phyloP scores from a whole-genome alignment of 345 rosid genomes.

The Citrus maxima region DNA sequence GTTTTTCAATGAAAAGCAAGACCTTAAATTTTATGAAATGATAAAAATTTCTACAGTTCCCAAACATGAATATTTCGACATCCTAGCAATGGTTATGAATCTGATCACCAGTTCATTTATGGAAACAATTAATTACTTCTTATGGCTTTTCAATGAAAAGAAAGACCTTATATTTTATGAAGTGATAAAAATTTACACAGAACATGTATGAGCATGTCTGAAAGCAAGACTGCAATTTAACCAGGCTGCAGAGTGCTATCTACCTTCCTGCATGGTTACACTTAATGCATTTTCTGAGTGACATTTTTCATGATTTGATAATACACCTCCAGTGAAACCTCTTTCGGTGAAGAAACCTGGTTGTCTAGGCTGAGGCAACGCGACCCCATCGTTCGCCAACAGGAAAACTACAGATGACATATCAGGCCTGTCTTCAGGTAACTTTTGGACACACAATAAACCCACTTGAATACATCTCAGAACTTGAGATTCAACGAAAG shows the following conservation, averaged over 20 bases:
- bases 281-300: not conserved
- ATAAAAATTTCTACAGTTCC: not conserved
- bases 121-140: not conserved
- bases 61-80: not conserved
- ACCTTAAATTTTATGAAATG: not conserved
- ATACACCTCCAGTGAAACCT: not conserved
- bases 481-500: conserved; percentile 10
- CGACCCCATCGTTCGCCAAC: conserved; percentile 25
- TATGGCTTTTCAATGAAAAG: not conserved
- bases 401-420: conserved; percentile 27
- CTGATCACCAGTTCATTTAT: not conserved
- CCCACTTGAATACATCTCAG: conserved; percentile 31
- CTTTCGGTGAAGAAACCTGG: conserved; percentile 29
- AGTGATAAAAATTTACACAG: not conserved
- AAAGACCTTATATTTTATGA: not conserved
- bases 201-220: not conserved
- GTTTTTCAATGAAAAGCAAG: not conserved
- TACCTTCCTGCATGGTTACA: not conserved
- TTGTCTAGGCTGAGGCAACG: conserved; percentile 32
- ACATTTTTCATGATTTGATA: not conserved
- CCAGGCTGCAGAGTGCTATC: not conserved
- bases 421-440: conserved; percentile 22
- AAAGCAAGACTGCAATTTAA: not conserved
- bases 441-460: conserved; percentile 29
- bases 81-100: not conserved